Conservation (phyloP, 2,329 filamentous ascomycete genomes). For the Grosmannia serpens region DNA sequence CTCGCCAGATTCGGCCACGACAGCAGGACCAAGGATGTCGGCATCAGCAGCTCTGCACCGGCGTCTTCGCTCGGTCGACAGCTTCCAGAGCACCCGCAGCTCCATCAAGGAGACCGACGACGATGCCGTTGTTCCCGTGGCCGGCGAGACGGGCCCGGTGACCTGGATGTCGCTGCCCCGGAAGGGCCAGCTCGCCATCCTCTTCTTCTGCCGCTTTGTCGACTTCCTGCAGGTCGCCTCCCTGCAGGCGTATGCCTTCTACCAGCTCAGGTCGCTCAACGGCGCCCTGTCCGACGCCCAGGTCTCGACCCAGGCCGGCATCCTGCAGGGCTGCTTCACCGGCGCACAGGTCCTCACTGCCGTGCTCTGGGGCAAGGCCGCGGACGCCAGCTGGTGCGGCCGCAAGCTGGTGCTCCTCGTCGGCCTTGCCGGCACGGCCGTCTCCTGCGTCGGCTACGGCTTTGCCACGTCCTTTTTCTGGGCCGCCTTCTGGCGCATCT, state of each 20-base stretch:
- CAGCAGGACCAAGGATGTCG: not conserved
- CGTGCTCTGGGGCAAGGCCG: constrained; percentile 59
- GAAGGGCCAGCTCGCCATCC: constrained; percentile 16
- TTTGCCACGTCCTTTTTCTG: constrained; percentile 54
- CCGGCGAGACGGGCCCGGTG: not conserved
- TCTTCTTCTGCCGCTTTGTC: constrained; percentile 17
- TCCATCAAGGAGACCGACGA: not conserved
- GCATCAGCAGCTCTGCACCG: not conserved
- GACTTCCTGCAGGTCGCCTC: constrained; percentile 18
- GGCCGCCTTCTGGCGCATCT: constrained; percentile 53
- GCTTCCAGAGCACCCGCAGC: not conserved
- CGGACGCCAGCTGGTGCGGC: constrained; percentile 47
- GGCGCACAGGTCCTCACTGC: constrained; percentile 63
- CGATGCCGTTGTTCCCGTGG: not conserved
- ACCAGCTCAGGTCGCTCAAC: constrained; percentile 12
- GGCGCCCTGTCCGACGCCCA: constrained; percentile 4
- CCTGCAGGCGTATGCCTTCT: constrained; percentile 14
- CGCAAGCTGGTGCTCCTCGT: constrained; percentile 61
- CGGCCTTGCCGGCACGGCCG: constrained; percentile 53
- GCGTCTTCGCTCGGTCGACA: not conserved
- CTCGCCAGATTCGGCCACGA: not conserved
- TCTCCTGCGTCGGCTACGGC: constrained; percentile 60
- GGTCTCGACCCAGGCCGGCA: constrained; percentile 46
- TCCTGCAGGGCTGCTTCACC: constrained; percentile 61
- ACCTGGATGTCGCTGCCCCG: constrained; percentile 14